Conservation (phyloP, 23 red algal genomes). For the Chondrus crispus region DNA sequence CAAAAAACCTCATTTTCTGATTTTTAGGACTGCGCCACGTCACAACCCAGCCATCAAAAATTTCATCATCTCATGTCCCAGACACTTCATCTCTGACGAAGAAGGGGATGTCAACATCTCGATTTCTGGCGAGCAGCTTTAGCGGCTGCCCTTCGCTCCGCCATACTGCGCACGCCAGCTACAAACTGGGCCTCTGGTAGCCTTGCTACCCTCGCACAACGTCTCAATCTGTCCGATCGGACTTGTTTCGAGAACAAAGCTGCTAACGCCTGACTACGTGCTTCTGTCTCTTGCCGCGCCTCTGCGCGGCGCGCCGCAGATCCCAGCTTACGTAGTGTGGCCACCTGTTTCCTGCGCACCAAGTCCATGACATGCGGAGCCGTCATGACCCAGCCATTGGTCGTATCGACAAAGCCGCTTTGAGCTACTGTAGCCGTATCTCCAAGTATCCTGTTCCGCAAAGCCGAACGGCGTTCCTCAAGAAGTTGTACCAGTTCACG, state of each 20-base stretch:
- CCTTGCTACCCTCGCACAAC: neutral
- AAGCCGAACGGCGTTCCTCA: neutral
- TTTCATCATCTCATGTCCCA: no score
- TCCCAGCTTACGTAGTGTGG: neutral
- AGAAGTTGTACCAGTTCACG: neutral
- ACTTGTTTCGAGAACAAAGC: neutral
- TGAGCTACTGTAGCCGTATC: neutral
- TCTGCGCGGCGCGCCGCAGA: no score
- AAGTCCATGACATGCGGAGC: neutral
- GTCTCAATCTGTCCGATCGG: neutral
- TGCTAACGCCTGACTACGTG: neutral
- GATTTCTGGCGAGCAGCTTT: neutral
- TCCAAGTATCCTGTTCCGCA: neutral
- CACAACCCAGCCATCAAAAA: no score
- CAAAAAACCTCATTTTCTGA: no score
- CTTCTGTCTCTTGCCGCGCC: neutral
- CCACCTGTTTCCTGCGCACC: neutral
- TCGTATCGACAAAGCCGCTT: conserved; percentile 13
- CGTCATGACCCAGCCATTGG: conserved; percentile 25
- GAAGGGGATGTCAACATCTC: no score
- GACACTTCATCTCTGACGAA: no score
- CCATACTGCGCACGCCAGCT: neutral
- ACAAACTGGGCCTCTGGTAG: neutral
- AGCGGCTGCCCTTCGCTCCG: neutral
- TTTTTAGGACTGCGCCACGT: no score